phyloP scores from a whole-genome alignment of 2,329 filamentous ascomycete species.

The Ophiocordyceps camponoti-floridani region DNA sequence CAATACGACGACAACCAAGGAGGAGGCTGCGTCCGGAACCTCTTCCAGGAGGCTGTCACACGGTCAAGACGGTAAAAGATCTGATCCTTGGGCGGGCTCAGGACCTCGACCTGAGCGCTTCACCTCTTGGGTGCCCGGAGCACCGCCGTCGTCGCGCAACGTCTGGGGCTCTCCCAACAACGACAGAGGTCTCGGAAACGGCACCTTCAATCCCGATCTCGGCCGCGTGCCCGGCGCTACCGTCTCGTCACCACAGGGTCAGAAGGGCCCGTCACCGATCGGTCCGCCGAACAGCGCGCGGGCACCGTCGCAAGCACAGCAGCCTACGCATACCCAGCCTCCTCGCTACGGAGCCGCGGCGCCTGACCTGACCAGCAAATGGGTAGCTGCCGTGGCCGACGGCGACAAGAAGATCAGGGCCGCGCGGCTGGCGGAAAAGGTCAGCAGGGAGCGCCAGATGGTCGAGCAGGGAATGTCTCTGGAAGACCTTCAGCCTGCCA shows the following conservation, averaged over 20 bases:
- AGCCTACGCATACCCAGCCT: conserved; percentile 6
- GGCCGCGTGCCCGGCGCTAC: conserved; percentile 25
- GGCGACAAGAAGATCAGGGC: conserved; percentile 26
- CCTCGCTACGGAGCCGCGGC: conserved; percentile 10
- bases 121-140: conserved; percentile 27
- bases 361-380: conserved; percentile 20
- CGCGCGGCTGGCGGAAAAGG: conserved; percentile 18
- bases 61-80: conserved; percentile 13
- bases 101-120: conserved; percentile 27
- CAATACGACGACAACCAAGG: conserved; percentile 5
- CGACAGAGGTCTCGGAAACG: conserved; percentile 57
- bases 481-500: conserved; percentile 25
- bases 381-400: conserved; percentile 23
- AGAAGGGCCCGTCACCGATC: conserved; percentile 26
- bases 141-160: conserved; percentile 32
- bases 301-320: conserved; percentile 8
- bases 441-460: conserved; percentile 23
- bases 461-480: conserved; percentile 24
- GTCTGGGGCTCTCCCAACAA: conserved; percentile 62
- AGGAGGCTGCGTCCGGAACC: conserved; percentile 4
- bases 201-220: conserved; percentile 52
- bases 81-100: conserved; percentile 19
- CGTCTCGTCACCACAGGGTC: conserved; percentile 13
- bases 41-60: conserved; percentile 13
- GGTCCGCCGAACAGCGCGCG: conserved; percentile 15